Evolutionary conservation across 1,139 yeast genomes (phyloP), one percentile per base, ranked within the genome.

Genomic region (Blastobotrys buckinghamii): DNA sequence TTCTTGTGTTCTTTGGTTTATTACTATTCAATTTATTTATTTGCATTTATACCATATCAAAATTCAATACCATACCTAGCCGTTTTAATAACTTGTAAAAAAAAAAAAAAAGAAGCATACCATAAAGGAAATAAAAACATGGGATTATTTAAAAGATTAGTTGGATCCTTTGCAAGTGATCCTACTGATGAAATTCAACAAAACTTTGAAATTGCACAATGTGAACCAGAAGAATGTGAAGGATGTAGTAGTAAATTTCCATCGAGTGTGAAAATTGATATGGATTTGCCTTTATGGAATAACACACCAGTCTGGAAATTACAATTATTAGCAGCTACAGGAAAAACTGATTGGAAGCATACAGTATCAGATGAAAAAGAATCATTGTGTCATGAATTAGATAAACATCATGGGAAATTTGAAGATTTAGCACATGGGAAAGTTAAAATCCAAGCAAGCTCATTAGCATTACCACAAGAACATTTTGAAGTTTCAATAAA

Each of bases 271-370:
- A 75, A 75, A 53, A 68, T 83, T 33, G 82, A 81, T 8, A 66
- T 67, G 9, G 77, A 69, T 8, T 66, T 70, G 29, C 75, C 80
- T 6, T 71, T 92, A 34, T 88, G 85, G 79, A 81, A 84, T 50
- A 73, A 89, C 2, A 81, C 95, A 0, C 76, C 76, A 55, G 81
- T 84, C 1, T 81, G 79, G 50, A 83, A 81, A 6, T 61, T 84
- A 20, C 97, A 90, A 57, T 70, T 88, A 30, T 67, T 89, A 17
- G 81, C 90, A 0, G 82, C 96, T 1, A 88, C 97, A 0, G 95
- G 94, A 13, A 81, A 82, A 57, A 64, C 78, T 1, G 96, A 92
- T 66, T 92, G 98, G 97, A 71, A 68, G 6, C 94, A 80, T 54
- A 84, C 84, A 61, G 88, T 95, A 12, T 68, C 76, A 9, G 83